These are phyloP conservation scores for Quillaja saponaria DNA, from an alignment of 306 rosid genomes.

Conservation along the genomic window DNA sequence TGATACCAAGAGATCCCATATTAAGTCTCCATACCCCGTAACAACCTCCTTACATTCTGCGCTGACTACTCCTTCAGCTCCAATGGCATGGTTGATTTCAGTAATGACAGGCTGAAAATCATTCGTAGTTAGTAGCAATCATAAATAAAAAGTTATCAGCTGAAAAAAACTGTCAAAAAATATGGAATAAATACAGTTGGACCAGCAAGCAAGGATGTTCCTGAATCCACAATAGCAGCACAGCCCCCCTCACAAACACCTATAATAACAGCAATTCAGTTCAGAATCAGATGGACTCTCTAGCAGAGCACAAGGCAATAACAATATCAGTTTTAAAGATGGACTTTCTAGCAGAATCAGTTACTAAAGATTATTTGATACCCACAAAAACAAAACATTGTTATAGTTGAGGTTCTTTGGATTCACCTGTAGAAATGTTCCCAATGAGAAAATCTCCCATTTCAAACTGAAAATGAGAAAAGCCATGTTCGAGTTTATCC, in stretches of 20 bases:
- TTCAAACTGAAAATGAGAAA: constrained; percentile 54
- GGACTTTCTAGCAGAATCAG: too few relatives aligned
- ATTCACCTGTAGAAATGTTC: constrained; percentile 71
- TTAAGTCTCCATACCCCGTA: constrained; percentile 67
- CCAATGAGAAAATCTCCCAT: constrained; percentile 80
- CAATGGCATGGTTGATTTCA: constrained; percentile 85
- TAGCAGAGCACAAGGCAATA: constrained; percentile 14
- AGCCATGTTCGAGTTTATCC: constrained; percentile 11
- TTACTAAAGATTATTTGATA: too few relatives aligned
- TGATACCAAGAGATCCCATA: constrained; percentile 76
- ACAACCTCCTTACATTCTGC: constrained; percentile 72
- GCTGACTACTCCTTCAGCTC: constrained; percentile 86
- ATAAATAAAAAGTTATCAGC: background rate
- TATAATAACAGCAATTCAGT: constrained; percentile 33
- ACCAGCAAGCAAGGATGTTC: constrained; percentile 86
- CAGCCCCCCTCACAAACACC: constrained; percentile 77
- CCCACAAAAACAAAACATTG: constrained; percentile 4
- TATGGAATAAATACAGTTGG: constrained; percentile 65
- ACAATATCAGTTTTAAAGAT: background rate
- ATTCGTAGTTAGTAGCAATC: constrained; percentile 14
- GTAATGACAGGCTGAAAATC: constrained; percentile 65
- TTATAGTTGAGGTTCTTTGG: constrained; percentile 15
- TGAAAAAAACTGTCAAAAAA: constrained; percentile 1
- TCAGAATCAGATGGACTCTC: constrained; percentile 20
- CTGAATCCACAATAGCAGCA: constrained; percentile 85